phyloP scores from a whole-genome alignment of 225 moss, liverwort and hornwort species.

The Takakia lepidozioides region DNA sequence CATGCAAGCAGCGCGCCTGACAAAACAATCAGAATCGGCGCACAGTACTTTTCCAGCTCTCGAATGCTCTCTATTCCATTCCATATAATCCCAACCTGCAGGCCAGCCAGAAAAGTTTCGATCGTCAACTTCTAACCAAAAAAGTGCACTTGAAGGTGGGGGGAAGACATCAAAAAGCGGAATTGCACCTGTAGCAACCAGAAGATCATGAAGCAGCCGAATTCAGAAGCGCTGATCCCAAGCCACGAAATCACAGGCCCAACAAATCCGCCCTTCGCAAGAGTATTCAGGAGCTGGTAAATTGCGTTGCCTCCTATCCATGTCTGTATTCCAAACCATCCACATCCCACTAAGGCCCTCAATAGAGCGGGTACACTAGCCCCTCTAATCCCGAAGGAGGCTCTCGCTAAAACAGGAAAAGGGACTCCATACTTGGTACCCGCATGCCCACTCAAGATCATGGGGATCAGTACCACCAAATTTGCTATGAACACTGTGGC shows the following conservation, averaged over 20 bases:
- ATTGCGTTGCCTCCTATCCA: constrained; percentile 96
- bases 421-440: constrained; percentile 85
- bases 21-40: constrained; percentile 68
- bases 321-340: constrained; percentile 95
- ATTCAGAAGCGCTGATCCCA: constrained; percentile 65
- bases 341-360: constrained; percentile 81
- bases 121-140: background rate
- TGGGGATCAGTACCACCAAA: constrained; percentile 69
- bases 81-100: constrained; percentile 77
- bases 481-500: constrained; percentile 69
- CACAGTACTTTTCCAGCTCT: constrained; percentile 79
- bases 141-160: background rate
- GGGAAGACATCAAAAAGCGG: background rate
- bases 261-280: constrained; percentile 21
- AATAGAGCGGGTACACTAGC: constrained; percentile 77
- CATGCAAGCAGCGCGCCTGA: constrained; percentile 75
- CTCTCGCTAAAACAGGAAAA: constrained; percentile 76
- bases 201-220: constrained; percentile 70
- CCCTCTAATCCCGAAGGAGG: constrained; percentile 83
- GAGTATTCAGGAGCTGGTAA: constrained; percentile 55
- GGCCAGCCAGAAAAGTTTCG: background rate
- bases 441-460: constrained; percentile 77
- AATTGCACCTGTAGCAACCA: constrained; percentile 70
- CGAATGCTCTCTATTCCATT: constrained; percentile 94
- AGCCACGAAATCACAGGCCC: constrained; percentile 46